A percentile compares a stretch with the other conserved stretches of the same genome.
These are phyloP conservation scores for Didymosphaeria variabile DNA, from an alignment of 2,329 filamentous ascomycete species.

Conservation along the genomic window DNA sequence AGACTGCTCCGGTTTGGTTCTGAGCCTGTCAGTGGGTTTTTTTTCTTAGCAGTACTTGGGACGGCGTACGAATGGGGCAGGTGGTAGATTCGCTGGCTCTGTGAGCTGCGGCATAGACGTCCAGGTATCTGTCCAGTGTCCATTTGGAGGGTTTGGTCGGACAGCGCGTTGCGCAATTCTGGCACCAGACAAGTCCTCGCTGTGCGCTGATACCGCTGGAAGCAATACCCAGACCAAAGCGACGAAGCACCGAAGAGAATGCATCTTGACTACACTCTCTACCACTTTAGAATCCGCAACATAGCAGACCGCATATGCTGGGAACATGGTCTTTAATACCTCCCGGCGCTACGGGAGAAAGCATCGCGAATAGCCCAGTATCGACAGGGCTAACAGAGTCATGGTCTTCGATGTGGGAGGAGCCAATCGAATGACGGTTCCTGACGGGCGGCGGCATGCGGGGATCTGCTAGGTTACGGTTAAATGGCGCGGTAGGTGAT, in stretches of 20 bases:
- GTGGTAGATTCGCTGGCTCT: constrained; percentile 69
- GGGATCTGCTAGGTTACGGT: constrained; percentile 40
- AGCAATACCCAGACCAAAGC: constrained; percentile 21
- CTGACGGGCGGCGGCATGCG: constrained; percentile 23
- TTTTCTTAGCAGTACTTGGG: neutral
- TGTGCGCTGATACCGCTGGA: constrained; percentile 16
- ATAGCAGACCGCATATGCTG: neutral
- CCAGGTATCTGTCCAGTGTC: constrained; percentile 71
- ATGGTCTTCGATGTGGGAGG: neutral
- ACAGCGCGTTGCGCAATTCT: constrained; percentile 21
- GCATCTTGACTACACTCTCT: constrained; percentile 1
- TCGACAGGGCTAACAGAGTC: neutral
- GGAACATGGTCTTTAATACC: neutral
- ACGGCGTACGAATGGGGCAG: constrained; percentile 60
- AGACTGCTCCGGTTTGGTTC: constrained; percentile 64
- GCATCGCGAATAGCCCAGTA: constrained; percentile 2
- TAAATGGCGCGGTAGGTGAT: constrained; percentile 46
- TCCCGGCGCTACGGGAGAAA: constrained; percentile 2
- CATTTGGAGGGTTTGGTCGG: constrained; percentile 39
- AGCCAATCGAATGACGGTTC: constrained; percentile 6
- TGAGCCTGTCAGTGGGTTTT: constrained; percentile 35
- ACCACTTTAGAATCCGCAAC: neutral
- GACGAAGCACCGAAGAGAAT: neutral
- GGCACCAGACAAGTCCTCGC: neutral
- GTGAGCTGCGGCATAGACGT: constrained; percentile 72